Evolutionary conservation across 495 filamentous ascomycete genomes (phyloP).

Genomic region (Penicillium daleae): DNA sequence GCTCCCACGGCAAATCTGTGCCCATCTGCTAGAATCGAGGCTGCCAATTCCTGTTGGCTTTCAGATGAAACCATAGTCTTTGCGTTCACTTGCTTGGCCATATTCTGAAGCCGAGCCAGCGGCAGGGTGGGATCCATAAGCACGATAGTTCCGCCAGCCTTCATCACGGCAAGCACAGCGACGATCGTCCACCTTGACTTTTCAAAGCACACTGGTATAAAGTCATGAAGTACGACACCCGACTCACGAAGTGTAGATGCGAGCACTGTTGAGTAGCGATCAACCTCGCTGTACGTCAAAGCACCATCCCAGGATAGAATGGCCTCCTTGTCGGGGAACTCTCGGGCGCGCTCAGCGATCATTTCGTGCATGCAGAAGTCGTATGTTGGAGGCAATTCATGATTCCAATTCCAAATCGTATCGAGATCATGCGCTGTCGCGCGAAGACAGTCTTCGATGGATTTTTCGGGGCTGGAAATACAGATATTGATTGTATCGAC

Average conservation of each 20-base stretch:
- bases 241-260: slow-evolving; percentile 31
- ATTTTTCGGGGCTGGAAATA: slow-evolving; percentile 23
- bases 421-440: slow-evolving; percentile 34
- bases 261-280: slow-evolving; percentile 38
- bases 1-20: slow-evolving; percentile 34
- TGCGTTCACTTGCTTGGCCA: slow-evolving; percentile 38
- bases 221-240: slow-evolving; percentile 37
- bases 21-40: slow-evolving; percentile 32
- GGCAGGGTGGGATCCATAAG: slow-evolving; percentile 45
- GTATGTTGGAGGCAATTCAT: slow-evolving; percentile 33
- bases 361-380: slow-evolving; percentile 52
- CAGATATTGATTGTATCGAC: slow-evolving; percentile 36
- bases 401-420: slow-evolving; percentile 42
- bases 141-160: slow-evolving; percentile 43
- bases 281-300: slow-evolving; percentile 50
- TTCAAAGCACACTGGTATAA: slow-evolving; percentile 51
- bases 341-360: slow-evolving; percentile 39
- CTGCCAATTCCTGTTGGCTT: slow-evolving; percentile 30
- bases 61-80: slow-evolving; percentile 39
- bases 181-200: slow-evolving; percentile 53
- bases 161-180: slow-evolving; percentile 49
- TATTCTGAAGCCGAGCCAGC: slow-evolving; percentile 44
- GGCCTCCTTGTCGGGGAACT: slow-evolving; percentile 39
- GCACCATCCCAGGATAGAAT: slow-evolving; percentile 54
- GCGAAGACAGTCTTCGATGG: slow-evolving; percentile 32